A percentile compares a stretch with the other conserved stretches of the same genome.
These are phyloP conservation scores for Cyathus striatus DNA, from an alignment of 768 basidiomycete species.

Conservation along the genomic window DNA sequence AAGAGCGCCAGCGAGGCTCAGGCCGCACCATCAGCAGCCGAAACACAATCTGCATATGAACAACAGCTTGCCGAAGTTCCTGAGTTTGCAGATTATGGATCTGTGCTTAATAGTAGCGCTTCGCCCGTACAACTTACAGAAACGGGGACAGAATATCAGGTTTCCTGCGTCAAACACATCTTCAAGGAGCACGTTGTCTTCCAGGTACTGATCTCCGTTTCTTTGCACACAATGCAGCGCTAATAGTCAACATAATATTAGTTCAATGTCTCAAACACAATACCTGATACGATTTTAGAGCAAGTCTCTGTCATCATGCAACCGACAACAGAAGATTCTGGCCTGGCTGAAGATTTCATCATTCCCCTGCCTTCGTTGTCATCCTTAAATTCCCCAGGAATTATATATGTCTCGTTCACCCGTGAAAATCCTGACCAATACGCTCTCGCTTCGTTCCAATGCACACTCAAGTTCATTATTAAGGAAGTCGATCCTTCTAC, in stretches of 20 bases:
- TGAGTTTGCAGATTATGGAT: conserved; percentile 80
- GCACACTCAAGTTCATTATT: conserved; percentile 89
- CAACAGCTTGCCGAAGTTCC: conserved; percentile 84
- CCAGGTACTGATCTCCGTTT: conserved; percentile 55
- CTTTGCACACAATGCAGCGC: neutral
- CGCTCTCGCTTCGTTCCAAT: conserved; percentile 79
- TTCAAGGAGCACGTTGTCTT: conserved; percentile 95
- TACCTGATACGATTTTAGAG: conserved; percentile 93
- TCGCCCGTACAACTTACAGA: conserved; percentile 86
- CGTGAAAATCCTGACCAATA: conserved; percentile 76
- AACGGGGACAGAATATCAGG: conserved; percentile 97
- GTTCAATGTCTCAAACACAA: conserved; percentile 97
- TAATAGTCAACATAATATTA: conserved; percentile 31
- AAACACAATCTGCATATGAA: conserved; percentile 83
- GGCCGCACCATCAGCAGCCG: conserved; percentile 76
- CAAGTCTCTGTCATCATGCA: conserved; percentile 93
- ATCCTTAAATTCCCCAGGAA: conserved; percentile 67
- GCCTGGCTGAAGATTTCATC: conserved; percentile 90
- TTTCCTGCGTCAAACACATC: conserved; percentile 93
- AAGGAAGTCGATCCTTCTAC: conserved; percentile 97
- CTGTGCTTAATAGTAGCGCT: conserved; percentile 80
- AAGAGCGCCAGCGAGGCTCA: conserved; percentile 56
- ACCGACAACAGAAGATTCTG: conserved; percentile 64
- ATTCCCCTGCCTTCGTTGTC: conserved; percentile 75
- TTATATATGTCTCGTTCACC: conserved; percentile 92